Evolutionary conservation across 1,139 yeast genomes (phyloP).

Genomic region (Kodamaea sp.): DNA sequence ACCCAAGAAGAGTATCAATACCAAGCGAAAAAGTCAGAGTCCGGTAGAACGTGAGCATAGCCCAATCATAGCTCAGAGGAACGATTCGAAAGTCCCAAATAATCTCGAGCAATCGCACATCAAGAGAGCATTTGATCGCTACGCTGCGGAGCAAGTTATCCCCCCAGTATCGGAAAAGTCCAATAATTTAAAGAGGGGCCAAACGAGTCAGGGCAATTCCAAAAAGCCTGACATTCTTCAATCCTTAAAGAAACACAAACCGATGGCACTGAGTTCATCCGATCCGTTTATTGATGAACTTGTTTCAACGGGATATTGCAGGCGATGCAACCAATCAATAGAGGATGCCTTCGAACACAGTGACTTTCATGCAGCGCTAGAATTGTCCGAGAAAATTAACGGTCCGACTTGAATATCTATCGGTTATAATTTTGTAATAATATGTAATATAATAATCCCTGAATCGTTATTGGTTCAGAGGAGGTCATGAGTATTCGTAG

Average conservation of each 20-base stretch:
- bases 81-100: too few species aligned
- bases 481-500: too few species aligned
- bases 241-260: conserved; percentile 17
- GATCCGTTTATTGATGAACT: conserved; percentile 18
- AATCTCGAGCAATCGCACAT: background rate
- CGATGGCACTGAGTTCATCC: background rate
- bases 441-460: too few species aligned
- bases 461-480: too few species aligned
- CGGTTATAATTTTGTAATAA: too few species aligned
- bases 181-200: conserved; percentile 1
- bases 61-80: too few species aligned
- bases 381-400: conserved; percentile 33
- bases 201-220: background rate
- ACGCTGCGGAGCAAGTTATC: background rate
- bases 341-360: conserved; percentile 41
- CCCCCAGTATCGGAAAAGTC: background rate
- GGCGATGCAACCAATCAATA: conserved; percentile 25
- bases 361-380: conserved; percentile 43
- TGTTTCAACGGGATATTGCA: conserved; percentile 23
- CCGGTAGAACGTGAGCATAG: too few species aligned
- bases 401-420: too few species aligned
- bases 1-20: background rate
- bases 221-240: conserved; percentile 22
- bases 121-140: conserved; percentile 1
- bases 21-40: too few species aligned